Percentiles rank a stretch among this genome's conserved stretches.
Evolutionary conservation across 1,284 basidiomycete species (phyloP).

Genomic region (Sporisorium scitamineum): DNA sequence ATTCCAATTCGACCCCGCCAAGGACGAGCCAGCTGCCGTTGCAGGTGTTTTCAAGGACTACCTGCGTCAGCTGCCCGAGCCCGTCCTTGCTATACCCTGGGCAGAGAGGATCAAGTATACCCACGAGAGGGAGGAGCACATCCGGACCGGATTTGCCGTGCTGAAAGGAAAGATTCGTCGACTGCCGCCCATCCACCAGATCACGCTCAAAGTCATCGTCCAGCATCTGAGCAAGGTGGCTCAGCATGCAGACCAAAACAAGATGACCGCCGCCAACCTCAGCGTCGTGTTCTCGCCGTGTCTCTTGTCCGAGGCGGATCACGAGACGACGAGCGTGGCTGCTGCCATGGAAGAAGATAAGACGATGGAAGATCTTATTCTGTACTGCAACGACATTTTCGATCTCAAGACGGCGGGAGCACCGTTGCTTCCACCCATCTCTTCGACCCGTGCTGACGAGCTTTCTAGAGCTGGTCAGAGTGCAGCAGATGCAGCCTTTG

Average conservation of each 20-base stretch:
- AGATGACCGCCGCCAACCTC: slow-evolving; percentile 85
- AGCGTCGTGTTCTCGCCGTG: slow-evolving; percentile 67
- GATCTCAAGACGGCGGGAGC: slow-evolving; percentile 55
- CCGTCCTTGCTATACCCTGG: slow-evolving; percentile 86
- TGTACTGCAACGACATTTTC: slow-evolving; percentile 60
- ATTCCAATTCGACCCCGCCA: slow-evolving; percentile 81
- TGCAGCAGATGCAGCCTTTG: slow-evolving; percentile 41
- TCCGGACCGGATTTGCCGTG: slow-evolving; percentile 68
- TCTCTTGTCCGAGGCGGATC: slow-evolving; percentile 61
- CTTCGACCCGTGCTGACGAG: slow-evolving; percentile 21
- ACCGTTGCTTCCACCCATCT: slow-evolving; percentile 45
- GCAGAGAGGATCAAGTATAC: slow-evolving; percentile 77
- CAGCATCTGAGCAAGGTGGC: slow-evolving; percentile 87
- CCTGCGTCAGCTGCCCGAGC: slow-evolving; percentile 90
- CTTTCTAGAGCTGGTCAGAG: slow-evolving; percentile 29
- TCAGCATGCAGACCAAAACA: slow-evolving; percentile 80
- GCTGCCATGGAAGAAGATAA: slow-evolving; percentile 66
- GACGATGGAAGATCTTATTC: slow-evolving; percentile 64
- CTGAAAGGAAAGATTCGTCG: slow-evolving; percentile 65
- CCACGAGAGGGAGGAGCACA: slow-evolving; percentile 74
- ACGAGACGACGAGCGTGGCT: slow-evolving; percentile 60
- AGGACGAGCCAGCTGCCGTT: slow-evolving; percentile 89
- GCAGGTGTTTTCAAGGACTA: slow-evolving; percentile 91
- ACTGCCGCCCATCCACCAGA: slow-evolving; percentile 83
- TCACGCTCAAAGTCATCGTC: slow-evolving; percentile 85